phyloP scores from a whole-genome alignment of 805 yeast species.

The Tetrapisispora iriomotensis region DNA sequence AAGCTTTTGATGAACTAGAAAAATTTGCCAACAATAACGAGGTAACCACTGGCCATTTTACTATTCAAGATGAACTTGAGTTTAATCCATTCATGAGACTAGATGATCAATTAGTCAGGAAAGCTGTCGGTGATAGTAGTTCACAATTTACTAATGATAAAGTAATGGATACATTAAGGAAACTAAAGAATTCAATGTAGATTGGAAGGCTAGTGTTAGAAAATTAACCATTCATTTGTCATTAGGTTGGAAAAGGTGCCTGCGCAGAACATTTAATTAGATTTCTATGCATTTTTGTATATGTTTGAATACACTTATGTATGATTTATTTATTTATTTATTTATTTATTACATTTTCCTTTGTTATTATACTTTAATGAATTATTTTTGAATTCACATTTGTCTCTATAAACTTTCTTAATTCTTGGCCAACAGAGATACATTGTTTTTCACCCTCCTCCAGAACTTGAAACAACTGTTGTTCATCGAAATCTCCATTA shows the following conservation, averaged over 20 bases:
- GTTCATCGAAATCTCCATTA: constrained; percentile 55
- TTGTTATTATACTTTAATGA: background rate
- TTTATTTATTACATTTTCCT: background rate
- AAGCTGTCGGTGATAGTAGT: constrained; percentile 45
- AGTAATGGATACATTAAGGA: constrained; percentile 66
- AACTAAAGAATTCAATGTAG: constrained; percentile 49
- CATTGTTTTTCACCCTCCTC: constrained; percentile 42
- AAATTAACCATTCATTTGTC: no score
- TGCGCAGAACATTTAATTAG: background rate
- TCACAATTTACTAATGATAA: constrained; percentile 31
- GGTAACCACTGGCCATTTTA: constrained; percentile 74
- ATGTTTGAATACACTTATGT: background rate
- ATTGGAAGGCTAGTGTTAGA: background rate
- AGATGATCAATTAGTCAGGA: constrained; percentile 50
- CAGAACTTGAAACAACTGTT: constrained; percentile 43
- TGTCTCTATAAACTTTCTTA: constrained; percentile 40
- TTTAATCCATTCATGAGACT: constrained; percentile 88
- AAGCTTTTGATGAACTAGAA: constrained; percentile 46
- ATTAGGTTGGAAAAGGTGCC: no score
- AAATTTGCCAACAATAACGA: constrained; percentile 46
- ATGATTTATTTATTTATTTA: background rate
- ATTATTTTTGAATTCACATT: constrained; percentile 28
- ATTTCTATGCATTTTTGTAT: background rate
- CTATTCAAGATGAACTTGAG: constrained; percentile 69
- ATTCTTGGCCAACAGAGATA: constrained; percentile 32